Base-by-base conservation (phyloP, 192 early-diverging fungal species). In the Spinellus fusiger region DNA sequence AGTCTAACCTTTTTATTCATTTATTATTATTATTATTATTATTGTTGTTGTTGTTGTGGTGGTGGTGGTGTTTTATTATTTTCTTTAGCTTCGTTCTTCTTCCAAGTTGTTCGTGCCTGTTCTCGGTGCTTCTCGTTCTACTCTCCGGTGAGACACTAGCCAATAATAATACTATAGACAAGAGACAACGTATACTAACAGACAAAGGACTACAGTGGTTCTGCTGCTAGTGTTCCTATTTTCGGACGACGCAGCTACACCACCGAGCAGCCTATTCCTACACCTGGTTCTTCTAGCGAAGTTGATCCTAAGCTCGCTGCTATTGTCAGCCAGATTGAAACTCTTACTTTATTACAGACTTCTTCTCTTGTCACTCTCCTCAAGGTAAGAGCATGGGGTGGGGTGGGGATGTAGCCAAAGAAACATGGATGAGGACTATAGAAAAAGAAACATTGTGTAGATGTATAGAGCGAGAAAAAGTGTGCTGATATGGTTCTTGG, bases 271-370 rank as follows among this genome's bases (percentile, higher is more conserved):
- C 62, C 62, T 34, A 67, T 90, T 58, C 78, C 86, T 51, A 77
- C 83, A 1, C 88, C 88, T 32, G 84, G 82, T 53, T 73, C 80
- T 37, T 65, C 75, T 52, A 76, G 73, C 44, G 75, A 72, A 23
- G 73, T 64, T 20, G 77, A 79, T 56, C 81, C 88, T 55, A 90
- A 94, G 70, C 82, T 96, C 52, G 64, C 83, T 16, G 75, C 82
- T 29, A 93, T 98, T 65, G 93, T 96, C 34, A 90, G 94, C 54
- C 78, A 89, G 74, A 95, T 98, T 66, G 84, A 92, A n/a, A 80
- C 77, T 61, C 79, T 98, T 69, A 97, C 89, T 20, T 80, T 98
- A 68, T 76, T 96, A 46, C 90, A 98, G 78, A 94, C 93, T n/a
- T 88, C 93, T 25, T 82, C 87, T 53, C 82, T 98, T 65, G 91